Conservation (phyloP, 371 early-diverging fungal species). For the Batrachochytrium dendrobatidis region DNA sequence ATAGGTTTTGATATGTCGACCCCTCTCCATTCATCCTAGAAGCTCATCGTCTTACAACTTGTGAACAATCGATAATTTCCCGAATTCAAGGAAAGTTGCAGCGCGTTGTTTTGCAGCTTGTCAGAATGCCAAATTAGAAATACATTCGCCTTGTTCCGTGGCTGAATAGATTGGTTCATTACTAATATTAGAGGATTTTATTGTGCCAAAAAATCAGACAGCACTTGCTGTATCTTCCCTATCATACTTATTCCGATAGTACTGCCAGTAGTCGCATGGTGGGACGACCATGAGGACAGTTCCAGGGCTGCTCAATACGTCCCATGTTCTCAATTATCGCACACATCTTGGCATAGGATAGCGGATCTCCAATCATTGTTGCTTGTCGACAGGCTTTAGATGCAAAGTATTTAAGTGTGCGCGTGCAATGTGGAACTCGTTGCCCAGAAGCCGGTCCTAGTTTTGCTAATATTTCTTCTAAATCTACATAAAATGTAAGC, state of each 20-base stretch:
- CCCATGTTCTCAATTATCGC: conserved; percentile 69
- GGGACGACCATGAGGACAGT: conserved; percentile 98
- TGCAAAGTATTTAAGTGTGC: conserved; percentile 38
- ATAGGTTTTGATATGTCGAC: too few relatives aligned
- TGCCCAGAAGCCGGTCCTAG: conserved; percentile 19
- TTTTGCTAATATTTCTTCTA: conserved; percentile 59
- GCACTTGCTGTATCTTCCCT: not conserved
- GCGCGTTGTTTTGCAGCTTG: too few relatives aligned
- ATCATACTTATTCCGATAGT: not conserved
- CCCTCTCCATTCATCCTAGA: too few relatives aligned
- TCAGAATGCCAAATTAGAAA: too few relatives aligned
- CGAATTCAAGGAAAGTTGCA: too few relatives aligned
- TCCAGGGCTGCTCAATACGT: conserved; percentile 86
- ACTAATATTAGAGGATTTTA: too few relatives aligned
- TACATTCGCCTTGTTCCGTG: too few relatives aligned
- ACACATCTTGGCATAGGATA: conserved; percentile 61
- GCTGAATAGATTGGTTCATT: too few relatives aligned
- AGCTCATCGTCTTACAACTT: too few relatives aligned
- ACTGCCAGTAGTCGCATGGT: conserved; percentile 64
- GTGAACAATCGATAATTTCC: too few relatives aligned
- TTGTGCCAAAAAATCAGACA: too few relatives aligned
- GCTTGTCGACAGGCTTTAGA: conserved; percentile 58
- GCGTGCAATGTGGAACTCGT: conserved; percentile 17
- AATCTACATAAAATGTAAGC: conserved; percentile 38
- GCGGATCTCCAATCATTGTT: conserved; percentile 71